These are phyloP conservation scores for Pezicula carpinea DNA, from an alignment of 2,329 filamentous ascomycete species.

Conservation along the genomic window DNA sequence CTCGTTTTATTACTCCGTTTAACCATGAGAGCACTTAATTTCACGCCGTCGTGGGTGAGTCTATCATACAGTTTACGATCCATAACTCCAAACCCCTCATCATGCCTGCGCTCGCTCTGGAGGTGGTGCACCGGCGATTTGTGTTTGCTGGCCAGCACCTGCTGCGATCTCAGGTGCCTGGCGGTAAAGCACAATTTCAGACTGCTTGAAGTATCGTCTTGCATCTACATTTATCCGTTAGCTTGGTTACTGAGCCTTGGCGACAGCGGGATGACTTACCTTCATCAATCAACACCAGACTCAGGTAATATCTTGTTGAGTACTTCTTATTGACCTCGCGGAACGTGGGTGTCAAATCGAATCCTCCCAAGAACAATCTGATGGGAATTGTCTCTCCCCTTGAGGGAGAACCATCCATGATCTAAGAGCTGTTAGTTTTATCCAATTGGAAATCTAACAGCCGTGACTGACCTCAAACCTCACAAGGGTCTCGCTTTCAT, in stretches of 20 bases:
- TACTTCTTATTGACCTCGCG: constrained; percentile 99
- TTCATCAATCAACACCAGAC: constrained; percentile 92
- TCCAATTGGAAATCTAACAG: constrained; percentile 1
- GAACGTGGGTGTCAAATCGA: constrained; percentile 96
- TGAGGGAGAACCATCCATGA: constrained; percentile 99
- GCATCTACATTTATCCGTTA: constrained; percentile 57
- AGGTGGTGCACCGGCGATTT: constrained; percentile 28
- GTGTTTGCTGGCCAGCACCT: constrained; percentile 27
- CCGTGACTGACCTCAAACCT: constrained; percentile 71
- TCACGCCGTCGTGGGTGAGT: background rate
- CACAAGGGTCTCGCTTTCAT: constrained; percentile 96
- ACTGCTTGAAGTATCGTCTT: constrained; percentile 97
- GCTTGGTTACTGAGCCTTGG: constrained; percentile 6
- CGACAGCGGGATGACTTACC: constrained; percentile 41
- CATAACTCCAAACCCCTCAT: background rate
- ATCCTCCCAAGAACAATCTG: constrained; percentile 91
- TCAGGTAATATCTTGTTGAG: constrained; percentile 95
- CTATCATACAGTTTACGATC: constrained; percentile 1
- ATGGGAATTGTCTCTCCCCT: constrained; percentile 93
- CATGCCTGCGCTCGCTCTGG: constrained; percentile 19
- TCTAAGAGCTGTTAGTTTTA: constrained; percentile 44
- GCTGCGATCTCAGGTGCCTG: constrained; percentile 60
- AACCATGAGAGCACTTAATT: too few species aligned
- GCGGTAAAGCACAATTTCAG: constrained; percentile 93
- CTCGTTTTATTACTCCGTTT: too few species aligned